These are phyloP conservation scores for Coemansia asiatica DNA, from an alignment of 192 early-diverging fungal species.

Conservation along the genomic window DNA sequence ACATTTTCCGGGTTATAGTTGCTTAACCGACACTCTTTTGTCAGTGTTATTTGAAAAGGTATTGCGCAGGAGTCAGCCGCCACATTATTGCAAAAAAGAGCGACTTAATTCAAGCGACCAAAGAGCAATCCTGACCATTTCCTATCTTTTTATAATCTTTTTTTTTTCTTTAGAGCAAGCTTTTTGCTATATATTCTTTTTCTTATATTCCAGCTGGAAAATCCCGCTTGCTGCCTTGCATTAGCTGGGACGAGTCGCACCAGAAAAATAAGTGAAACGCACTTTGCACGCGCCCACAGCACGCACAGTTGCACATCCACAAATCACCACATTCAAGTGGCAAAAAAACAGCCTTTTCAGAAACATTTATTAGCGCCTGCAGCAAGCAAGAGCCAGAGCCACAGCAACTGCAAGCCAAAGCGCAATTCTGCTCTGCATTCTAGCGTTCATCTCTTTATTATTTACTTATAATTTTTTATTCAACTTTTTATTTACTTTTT, in stretches of 20 bases:
- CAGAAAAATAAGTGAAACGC: background rate
- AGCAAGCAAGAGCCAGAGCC: slow-evolving; percentile 9
- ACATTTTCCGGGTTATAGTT: too few species aligned
- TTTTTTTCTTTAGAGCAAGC: too few species aligned
- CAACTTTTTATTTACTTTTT: background rate
- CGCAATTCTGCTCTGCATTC: slow-evolving; percentile 9
- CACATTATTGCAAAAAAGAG: too few species aligned
- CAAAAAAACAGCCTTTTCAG: slow-evolving; percentile 5
- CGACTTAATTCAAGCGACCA: too few species aligned
- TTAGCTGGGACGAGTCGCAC: too few species aligned
- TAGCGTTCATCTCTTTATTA: background rate
- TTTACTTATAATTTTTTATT: slow-evolving; percentile 2
- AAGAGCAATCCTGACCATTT: too few species aligned
- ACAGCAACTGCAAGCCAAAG: slow-evolving; percentile 9
- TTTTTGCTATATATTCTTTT: too few species aligned
- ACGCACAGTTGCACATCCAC: background rate
- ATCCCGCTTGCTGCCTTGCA: too few species aligned
- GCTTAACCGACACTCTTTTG: too few species aligned
- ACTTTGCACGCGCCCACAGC: background rate
- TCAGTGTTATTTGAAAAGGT: background rate
- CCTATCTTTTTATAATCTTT: too few species aligned
- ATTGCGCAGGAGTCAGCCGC: too few species aligned
- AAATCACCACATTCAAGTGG: background rate
- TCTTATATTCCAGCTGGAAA: too few species aligned
- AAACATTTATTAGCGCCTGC: slow-evolving; percentile 8